Conservation (phyloP, 257 asterid species). For the Solanum appendiculatum region DNA sequence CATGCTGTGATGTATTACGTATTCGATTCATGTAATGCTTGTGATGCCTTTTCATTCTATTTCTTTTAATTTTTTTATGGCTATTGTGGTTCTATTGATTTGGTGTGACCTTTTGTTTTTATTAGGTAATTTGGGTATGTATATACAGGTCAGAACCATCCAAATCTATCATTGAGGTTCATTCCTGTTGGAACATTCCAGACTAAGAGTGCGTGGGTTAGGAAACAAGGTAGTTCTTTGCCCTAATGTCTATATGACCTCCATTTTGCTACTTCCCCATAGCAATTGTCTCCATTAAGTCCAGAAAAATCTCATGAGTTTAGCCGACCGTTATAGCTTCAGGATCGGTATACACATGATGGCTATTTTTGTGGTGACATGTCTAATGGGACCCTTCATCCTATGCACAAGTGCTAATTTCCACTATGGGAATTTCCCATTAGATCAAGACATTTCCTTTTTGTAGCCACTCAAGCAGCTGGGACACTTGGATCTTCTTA, state of each 20-base stretch:
- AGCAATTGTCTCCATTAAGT: neutral
- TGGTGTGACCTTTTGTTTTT: neutral
- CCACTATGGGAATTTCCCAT: constrained; percentile 15
- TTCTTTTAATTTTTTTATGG: neutral
- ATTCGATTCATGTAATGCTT: neutral
- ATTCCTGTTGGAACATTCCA: constrained; percentile 1
- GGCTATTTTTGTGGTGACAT: neutral
- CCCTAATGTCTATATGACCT: neutral
- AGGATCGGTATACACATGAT: neutral
- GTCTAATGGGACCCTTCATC: constrained; percentile 19
- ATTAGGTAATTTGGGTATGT: neutral
- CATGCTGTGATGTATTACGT: neutral
- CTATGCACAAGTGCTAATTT: neutral
- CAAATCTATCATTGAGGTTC: neutral
- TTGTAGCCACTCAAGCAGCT: neutral
- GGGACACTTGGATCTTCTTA: neutral
- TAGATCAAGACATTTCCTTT: constrained; percentile 14
- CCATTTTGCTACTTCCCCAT: neutral
- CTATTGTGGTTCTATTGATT: neutral
- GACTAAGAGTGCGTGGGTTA: neutral
- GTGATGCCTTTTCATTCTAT: neutral
- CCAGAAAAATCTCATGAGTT: neutral
- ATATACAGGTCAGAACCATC: neutral
- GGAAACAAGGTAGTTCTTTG: neutral
- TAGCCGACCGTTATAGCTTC: constrained; percentile 20